Evolutionary conservation across 1,284 basidiomycete species (phyloP).

Genomic region (Cerrena zonata): DNA sequence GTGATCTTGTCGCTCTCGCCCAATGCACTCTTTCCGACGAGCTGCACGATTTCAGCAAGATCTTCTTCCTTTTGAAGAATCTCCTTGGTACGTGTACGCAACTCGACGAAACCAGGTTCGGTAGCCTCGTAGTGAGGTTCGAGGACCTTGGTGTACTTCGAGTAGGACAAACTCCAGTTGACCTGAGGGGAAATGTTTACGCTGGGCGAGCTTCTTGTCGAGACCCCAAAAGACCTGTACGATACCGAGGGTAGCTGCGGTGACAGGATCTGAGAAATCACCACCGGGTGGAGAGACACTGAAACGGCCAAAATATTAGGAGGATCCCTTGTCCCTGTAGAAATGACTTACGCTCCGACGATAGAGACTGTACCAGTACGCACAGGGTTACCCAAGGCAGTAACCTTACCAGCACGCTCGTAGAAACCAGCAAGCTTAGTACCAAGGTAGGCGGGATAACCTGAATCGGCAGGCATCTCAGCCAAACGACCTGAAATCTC

Average conservation of each 20-base stretch:
- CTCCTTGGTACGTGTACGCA: slow-evolving; percentile 89
- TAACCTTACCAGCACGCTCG: slow-evolving; percentile 97
- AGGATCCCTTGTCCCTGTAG: background rate
- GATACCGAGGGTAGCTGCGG: slow-evolving; percentile 93
- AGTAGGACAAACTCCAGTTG: slow-evolving; percentile 98
- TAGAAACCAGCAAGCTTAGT: slow-evolving; percentile 98
- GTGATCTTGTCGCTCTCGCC: slow-evolving; percentile 99
- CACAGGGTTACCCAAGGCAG: slow-evolving; percentile 84
- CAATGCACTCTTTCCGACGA: slow-evolving; percentile 96
- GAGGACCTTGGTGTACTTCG: slow-evolving; percentile 94
- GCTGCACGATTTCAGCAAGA: slow-evolving; percentile 96
- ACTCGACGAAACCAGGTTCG: slow-evolving; percentile 88
- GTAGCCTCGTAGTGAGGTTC: slow-evolving; percentile 90
- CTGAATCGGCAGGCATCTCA: slow-evolving; percentile 99
- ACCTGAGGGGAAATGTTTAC: slow-evolving; percentile 98
- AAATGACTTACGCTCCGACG: slow-evolving; percentile 93
- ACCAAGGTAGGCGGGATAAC: slow-evolving; percentile 94
- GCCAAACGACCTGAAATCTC: slow-evolving; percentile 99
- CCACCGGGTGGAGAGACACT: slow-evolving; percentile 97
- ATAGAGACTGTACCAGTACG: slow-evolving; percentile 94
- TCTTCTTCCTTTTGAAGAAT: slow-evolving; percentile 98
- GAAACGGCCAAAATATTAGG: slow-evolving; percentile 11
- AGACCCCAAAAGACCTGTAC: slow-evolving; percentile 98
- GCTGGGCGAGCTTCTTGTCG: slow-evolving; percentile 93
- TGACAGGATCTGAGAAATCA: slow-evolving; percentile 99